These are phyloP conservation scores for Tagetes erecta DNA, from an alignment of 129 eudicot species.

Conservation along the genomic window DNA sequence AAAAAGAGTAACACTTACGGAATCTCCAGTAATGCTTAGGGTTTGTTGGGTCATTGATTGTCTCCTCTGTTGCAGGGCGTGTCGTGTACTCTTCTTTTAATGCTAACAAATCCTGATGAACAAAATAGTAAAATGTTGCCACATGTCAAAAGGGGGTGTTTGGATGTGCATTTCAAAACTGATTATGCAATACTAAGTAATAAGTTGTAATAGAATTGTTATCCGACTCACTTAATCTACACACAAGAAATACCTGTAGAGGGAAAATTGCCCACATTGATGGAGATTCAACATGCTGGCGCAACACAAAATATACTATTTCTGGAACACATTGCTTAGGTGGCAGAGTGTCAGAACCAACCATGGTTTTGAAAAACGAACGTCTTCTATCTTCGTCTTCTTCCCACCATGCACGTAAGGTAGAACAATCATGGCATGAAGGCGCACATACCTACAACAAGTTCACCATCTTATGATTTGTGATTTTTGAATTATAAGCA, in stretches of 20 bases:
- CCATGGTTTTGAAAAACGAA: constrained; percentile 64
- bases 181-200: not conserved
- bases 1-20: constrained; percentile 51
- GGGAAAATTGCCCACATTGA: constrained; percentile 99
- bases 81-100: constrained; percentile 81
- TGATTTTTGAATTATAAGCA: constrained; percentile 3
- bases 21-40: constrained; percentile 99
- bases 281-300: constrained; percentile 94
- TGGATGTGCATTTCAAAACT: not conserved
- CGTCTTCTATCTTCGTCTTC: constrained; percentile 96
- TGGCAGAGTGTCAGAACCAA: constrained; percentile 73
- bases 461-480: not conserved
- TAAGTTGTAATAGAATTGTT: not conserved
- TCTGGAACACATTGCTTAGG: constrained; percentile 79
- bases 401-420: constrained; percentile 99
- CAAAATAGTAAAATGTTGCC: not conserved
- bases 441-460: constrained; percentile 91
- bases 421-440: constrained; percentile 95
- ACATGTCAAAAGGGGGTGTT: not conserved
- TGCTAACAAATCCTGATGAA: constrained; percentile 81
- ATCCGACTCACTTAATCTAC: not conserved
- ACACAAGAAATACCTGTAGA: constrained; percentile 65
- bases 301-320: constrained; percentile 67
- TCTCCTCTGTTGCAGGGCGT: constrained; percentile 92
- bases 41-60: constrained; percentile 95